Evolutionary conservation across 1,139 yeast species (phyloP).

Genomic region (Kurtzmaniella quercitrusa): DNA sequence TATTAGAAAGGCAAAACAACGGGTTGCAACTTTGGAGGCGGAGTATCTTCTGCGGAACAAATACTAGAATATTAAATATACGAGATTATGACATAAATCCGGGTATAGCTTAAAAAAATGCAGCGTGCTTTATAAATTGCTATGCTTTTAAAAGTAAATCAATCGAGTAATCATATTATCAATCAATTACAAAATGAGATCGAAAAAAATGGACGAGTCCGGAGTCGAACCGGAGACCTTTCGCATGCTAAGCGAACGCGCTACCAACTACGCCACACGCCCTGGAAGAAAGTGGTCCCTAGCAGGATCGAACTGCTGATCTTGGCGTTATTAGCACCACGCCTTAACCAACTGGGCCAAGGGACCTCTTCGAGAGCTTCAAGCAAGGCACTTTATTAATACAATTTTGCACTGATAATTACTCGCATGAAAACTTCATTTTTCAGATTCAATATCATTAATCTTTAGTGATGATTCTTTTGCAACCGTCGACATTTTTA

Average conservation of each 20-base stretch:
- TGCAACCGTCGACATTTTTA: too few species aligned
- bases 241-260: slow-evolving; percentile 91
- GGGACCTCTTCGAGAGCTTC: slow-evolving; percentile 16
- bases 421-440: too few species aligned
- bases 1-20: slow-evolving; percentile 12
- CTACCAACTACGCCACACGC: slow-evolving; percentile 94
- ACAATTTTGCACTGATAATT: too few species aligned
- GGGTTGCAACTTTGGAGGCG: slow-evolving; percentile 10
- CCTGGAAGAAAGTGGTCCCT: slow-evolving; percentile 60
- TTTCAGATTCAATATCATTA: too few species aligned
- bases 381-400: too few species aligned
- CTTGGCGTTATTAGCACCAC: slow-evolving; percentile 86
- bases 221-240: slow-evolving; percentile 91
- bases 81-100: background rate
- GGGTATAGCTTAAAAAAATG: background rate
- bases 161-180: too few species aligned
- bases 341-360: slow-evolving; percentile 43
- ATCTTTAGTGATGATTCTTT: too few species aligned
- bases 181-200: too few species aligned
- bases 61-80: slow-evolving; percentile 5
- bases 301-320: slow-evolving; percentile 86
- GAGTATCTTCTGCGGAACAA: slow-evolving; percentile 6
- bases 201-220: slow-evolving; percentile 67
- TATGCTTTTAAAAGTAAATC: too few species aligned
- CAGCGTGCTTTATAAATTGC: too few species aligned